Base-by-base conservation (phyloP, 2,329 filamentous ascomycete species). In the Fusarium sp. region DNA sequence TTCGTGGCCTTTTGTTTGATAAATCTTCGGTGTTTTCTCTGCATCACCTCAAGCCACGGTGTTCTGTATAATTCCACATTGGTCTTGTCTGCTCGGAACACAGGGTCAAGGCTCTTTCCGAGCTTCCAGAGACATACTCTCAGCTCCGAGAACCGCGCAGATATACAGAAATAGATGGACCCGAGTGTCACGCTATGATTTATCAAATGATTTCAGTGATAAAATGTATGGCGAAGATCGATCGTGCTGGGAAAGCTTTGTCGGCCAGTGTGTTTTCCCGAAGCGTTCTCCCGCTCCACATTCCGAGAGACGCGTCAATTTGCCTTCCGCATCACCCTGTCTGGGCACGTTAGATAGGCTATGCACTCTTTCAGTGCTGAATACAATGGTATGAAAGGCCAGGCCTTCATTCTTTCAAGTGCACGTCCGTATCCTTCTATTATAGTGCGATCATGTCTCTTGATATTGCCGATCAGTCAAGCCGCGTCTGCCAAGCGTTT, bases 201-300 rank as follows among this genome's bases (percentile, higher is more conserved):
- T n/a, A 16, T 21, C 12, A 25, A 18, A 21, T 11, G 3, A 1
- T 11, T 37, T 3, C 5, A 21, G 19, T 9, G 3, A 28, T 21
- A 0, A 12, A 13, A 53, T 2, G 3, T 2, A 37, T 21, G 7
- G 9, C 5, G 2, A 16, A 12, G 8, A 28, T 37, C 2, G 2
- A 16, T 11, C 19, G 2, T 25, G n/a, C n/a, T 49, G 5, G 28
- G 21, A 28, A 33, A 21, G 8, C 8, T 9, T 13, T 13, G 11
- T 10, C 30, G 8, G 47, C 12, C 47, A 50, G 32, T 33, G 8
- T 23, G 6, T 28, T 37, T 37, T 37, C 33, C 49, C 13, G 23
- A n/a, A 19, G 5, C 21, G 33, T 21, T 37, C 3, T 13, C 13
- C 21, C 33, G 3, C 33, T 38, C 33, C 13, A 28, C 7, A n/a